Evolutionary conservation across 1,139 yeast genomes (phyloP).

Genomic region (Schwanniomyces etchellsii): DNA sequence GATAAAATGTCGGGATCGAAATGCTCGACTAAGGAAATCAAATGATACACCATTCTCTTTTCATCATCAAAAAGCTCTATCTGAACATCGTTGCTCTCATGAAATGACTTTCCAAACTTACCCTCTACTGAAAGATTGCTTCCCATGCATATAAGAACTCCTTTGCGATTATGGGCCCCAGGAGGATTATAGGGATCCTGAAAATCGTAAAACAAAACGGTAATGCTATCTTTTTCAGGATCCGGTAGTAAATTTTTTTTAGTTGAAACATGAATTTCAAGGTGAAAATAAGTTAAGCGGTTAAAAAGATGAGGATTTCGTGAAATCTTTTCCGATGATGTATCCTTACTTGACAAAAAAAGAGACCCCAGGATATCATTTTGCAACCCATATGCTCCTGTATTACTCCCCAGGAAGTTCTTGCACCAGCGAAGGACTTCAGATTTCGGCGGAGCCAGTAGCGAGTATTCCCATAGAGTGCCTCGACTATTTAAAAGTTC

Average conservation of each 20-base stretch:
- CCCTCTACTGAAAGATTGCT: constrained; percentile 8
- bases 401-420: constrained; percentile 3
- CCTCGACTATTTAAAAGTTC: constrained; percentile 1
- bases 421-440: constrained; percentile 13
- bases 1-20: constrained; percentile 85
- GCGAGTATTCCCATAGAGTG: constrained; percentile 24
- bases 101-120: neutral
- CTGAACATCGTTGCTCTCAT: no score
- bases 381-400: constrained; percentile 12
- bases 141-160: constrained; percentile 11
- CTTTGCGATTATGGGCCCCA: constrained; percentile 6
- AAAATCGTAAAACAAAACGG: constrained; percentile 58
- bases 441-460: constrained; percentile 25
- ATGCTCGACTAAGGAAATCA: constrained; percentile 50
- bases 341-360: neutral
- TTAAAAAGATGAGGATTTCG: constrained; percentile 43
- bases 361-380: constrained; percentile 13
- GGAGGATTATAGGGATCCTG: constrained; percentile 33
- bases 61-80: constrained; percentile 45
- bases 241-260: constrained; percentile 49
- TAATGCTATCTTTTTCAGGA: constrained; percentile 55
- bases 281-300: constrained; percentile 46
- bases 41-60: constrained; percentile 45
- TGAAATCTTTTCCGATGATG: constrained; percentile 16
- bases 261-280: constrained; percentile 67